Conservation (phyloP, 495 filamentous ascomycete genomes). For the Penicillium lagena region DNA sequence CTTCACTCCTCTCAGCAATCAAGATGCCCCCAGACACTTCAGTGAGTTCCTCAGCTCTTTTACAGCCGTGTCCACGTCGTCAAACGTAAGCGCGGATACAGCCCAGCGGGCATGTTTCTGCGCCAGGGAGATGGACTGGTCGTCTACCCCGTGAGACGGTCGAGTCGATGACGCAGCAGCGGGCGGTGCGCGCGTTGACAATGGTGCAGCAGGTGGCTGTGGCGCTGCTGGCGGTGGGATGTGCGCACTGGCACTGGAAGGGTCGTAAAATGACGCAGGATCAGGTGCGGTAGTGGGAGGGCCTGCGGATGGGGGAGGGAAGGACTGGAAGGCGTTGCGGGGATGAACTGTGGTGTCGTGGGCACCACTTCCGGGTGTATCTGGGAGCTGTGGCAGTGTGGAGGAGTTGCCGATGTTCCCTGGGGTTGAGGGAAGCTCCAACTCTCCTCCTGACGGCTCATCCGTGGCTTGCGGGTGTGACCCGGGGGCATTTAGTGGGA, state of each 20-base stretch:
- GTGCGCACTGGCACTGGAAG: slow-evolving; percentile 12
- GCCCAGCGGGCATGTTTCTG: slow-evolving; percentile 98
- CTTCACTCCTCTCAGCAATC: slow-evolving; percentile 4
- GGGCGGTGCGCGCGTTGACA: slow-evolving; percentile 5
- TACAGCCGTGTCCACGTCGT: slow-evolving; percentile 87
- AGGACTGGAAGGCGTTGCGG: slow-evolving; percentile 35
- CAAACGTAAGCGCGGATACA: slow-evolving; percentile 92
- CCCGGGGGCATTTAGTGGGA: slow-evolving; percentile 16
- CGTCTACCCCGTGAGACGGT: slow-evolving; percentile 47
- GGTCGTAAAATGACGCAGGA: slow-evolving; percentile 26
- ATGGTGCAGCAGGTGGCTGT: background rate
- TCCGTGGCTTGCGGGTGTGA: slow-evolving; percentile 11
- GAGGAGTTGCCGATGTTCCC: slow-evolving; percentile 22
- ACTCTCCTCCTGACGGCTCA: slow-evolving; percentile 8
- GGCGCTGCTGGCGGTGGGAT: slow-evolving; percentile 16
- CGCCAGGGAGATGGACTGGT: slow-evolving; percentile 67
- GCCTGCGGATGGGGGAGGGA: slow-evolving; percentile 34
- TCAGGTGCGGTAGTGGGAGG: slow-evolving; percentile 21
- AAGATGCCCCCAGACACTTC: slow-evolving; percentile 31
- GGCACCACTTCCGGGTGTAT: slow-evolving; percentile 23
- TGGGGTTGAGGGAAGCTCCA: slow-evolving; percentile 37
- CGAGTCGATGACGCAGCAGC: slow-evolving; percentile 14
- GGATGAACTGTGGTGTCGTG: slow-evolving; percentile 10
- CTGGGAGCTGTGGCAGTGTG: slow-evolving; percentile 28
- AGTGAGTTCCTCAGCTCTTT: slow-evolving; percentile 76